Evolutionary conservation across 2,329 filamentous ascomycete genomes (phyloP).

Genomic region (Colletotrichum scovillei): DNA sequence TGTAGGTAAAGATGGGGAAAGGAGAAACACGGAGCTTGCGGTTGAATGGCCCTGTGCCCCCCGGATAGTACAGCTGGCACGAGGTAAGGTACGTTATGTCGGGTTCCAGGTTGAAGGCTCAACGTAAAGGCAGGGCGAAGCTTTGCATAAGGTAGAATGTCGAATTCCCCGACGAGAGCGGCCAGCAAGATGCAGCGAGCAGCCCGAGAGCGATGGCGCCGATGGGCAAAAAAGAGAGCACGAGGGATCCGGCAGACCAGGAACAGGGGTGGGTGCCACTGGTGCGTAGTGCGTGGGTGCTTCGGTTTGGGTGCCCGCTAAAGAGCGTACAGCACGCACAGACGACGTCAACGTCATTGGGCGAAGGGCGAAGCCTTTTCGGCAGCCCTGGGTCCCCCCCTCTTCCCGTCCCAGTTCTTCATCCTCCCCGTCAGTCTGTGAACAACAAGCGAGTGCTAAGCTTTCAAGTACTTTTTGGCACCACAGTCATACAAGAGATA

Average conservation of each 20-base stretch:
- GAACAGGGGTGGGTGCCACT: not conserved
- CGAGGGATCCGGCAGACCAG: conserved; percentile 26
- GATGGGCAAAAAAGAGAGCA: conserved; percentile 9
- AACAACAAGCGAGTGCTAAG: not conserved
- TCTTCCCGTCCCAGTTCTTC: not conserved
- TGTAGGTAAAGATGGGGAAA: not conserved
- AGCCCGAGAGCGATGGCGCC: conserved; percentile 16
- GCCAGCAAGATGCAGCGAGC: conserved; percentile 19
- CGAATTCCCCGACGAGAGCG: not conserved
- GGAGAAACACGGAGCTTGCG: not conserved
- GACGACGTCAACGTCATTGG: conserved; percentile 25
- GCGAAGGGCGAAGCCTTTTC: not conserved
- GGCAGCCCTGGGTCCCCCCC: not conserved
- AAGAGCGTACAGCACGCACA: conserved; percentile 20
- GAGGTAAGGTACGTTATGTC: not conserved
- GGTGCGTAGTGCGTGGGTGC: too few relatives aligned
- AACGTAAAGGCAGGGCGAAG: not conserved
- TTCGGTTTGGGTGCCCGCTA: conserved; percentile 8
- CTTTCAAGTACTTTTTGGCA: not conserved
- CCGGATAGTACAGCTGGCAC: not conserved
- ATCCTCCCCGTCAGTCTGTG: not conserved
- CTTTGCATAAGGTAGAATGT: not conserved
- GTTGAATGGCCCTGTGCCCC: not conserved
- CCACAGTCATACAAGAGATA: too few relatives aligned
- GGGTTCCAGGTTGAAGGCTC: not conserved